Conservation (phyloP, 2,329 filamentous ascomycete genomes). For the Pestalotiopsis sp. region DNA sequence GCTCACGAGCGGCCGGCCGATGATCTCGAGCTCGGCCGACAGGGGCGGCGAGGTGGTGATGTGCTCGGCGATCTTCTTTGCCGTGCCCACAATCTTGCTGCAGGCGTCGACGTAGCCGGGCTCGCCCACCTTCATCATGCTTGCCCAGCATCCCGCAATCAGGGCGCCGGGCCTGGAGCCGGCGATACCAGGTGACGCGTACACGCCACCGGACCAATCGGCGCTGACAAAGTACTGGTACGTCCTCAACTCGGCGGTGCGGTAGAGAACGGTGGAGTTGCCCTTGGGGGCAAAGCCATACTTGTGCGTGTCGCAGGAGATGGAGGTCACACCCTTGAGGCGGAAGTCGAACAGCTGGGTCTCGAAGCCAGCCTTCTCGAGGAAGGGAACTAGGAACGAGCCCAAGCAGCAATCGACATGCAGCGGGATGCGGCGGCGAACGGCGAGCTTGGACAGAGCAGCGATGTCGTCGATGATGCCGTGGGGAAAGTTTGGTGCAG, state of each 20-base stretch:
- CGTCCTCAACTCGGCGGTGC: conserved; percentile 73
- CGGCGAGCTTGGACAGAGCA: conserved; percentile 78
- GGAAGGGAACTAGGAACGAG: conserved; percentile 90
- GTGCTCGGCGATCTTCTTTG: conserved; percentile 79
- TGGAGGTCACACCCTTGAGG: conserved; percentile 90
- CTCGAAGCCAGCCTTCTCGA: conserved; percentile 92
- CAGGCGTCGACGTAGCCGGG: conserved; percentile 86
- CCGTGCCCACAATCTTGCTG: conserved; percentile 81
- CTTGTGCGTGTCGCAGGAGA: conserved; percentile 97
- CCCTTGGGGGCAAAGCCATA: conserved; percentile 99
- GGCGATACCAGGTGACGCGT: conserved; percentile 89
- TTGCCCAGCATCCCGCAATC: conserved; percentile 95
- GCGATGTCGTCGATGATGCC: conserved; percentile 97
- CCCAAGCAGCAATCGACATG: conserved; percentile 98
- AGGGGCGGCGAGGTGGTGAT: conserved; percentile 72
- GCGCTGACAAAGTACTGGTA: conserved; percentile 97
- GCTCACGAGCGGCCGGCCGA: conserved; percentile 85
- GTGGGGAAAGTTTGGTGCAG: conserved; percentile 96
- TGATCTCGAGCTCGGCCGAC: conserved; percentile 71
- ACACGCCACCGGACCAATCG: conserved; percentile 94
- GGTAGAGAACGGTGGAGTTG: conserved; percentile 92
- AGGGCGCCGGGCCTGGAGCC: conserved; percentile 90
- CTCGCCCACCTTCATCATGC: conserved; percentile 86
- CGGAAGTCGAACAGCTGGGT: conserved; percentile 90
- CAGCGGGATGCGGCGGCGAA: conserved; percentile 78